Base-by-base conservation (phyloP, 2,329 filamentous ascomycete species). In the Fusarium sarcochroum region DNA sequence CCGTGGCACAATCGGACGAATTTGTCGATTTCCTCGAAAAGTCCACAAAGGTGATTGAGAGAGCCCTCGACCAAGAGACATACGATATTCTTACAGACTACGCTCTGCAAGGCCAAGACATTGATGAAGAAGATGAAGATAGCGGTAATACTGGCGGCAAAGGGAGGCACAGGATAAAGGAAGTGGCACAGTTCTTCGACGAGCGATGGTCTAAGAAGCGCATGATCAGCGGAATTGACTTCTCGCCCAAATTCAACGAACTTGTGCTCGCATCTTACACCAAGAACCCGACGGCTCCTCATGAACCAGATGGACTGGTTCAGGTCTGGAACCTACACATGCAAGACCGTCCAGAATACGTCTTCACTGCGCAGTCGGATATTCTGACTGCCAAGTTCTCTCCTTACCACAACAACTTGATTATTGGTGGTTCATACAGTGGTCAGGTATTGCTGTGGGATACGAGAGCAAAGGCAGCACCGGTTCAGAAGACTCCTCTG, bases 391-490 rank as follows among this genome's bases (percentile, higher is more conserved):
- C 96, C 68, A 97, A 96, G 71, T 99, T 99, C 81, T 98, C 96
- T n/a, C 96, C 96, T 0, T 98, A 98, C 77, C 96, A 99, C 78
- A 95, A 95, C 6, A 98, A 97, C 72, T 86, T 99, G 54, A 97
- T 99, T 74, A 90, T 99, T 64, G 96, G 96, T 64, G 97, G 97
- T 48, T 94, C 95, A 35, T 99, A 99, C 81, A 97, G 93, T 62
- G 96, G 96, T 8, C 97, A 99, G 80, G 93, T 99, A 17, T 87
- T 98, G 46, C 87, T 99, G 18, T 99, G 96, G 96, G 97, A 99
- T 77, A 99, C 94, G 13, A 91, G 96, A 68, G 92, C 93, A 52
- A 93, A 93, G 74, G 92, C 94, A 18, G 90, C 91, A 18, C 95
- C 97, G 0, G 94, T 98, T 7, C 94, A 98, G 75, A 98, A 97